phyloP scores from a whole-genome alignment of 495 filamentous ascomycete species.

The Parathielavia appendiculata region DNA sequence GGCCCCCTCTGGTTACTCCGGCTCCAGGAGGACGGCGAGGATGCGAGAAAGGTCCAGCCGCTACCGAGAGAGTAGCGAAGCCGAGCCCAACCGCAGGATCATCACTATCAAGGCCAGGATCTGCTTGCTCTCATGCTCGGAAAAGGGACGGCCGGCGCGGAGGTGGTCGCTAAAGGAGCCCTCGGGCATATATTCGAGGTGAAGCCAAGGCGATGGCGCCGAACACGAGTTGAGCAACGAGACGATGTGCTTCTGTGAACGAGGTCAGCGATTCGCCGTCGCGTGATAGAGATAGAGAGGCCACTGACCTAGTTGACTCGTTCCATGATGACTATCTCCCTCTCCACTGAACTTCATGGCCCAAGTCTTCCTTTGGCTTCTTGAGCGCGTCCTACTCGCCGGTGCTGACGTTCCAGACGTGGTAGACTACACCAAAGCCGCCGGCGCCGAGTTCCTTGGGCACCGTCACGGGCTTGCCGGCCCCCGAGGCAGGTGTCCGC shows the following conservation, averaged over 20 bases:
- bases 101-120: conserved; percentile 1
- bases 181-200: too few relatives aligned
- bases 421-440: neutral
- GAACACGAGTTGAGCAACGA: too few relatives aligned
- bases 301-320: neutral
- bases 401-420: conserved; percentile 2
- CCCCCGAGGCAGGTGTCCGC: neutral
- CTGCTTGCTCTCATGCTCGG: too few relatives aligned
- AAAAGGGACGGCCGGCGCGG: too few relatives aligned
- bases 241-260: neutral
- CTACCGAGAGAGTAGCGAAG: neutral
- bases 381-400: conserved; percentile 1
- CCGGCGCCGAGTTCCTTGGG: conserved; percentile 1
- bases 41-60: neutral
- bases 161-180: too few relatives aligned
- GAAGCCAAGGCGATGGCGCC: too few relatives aligned
- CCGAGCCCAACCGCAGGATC: neutral
- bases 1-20: too few relatives aligned
- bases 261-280: neutral
- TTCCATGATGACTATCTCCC: neutral
- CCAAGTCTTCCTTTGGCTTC: neutral
- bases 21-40: neutral
- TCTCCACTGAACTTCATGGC: neutral
- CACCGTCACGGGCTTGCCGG: neutral
- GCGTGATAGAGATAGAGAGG: conserved; percentile 1